A percentile compares a stretch with the other conserved stretches of the same genome.
Evolutionary conservation across 2,329 filamentous ascomycete genomes (phyloP).

Genomic region (Aspergillus luchuensis): DNA sequence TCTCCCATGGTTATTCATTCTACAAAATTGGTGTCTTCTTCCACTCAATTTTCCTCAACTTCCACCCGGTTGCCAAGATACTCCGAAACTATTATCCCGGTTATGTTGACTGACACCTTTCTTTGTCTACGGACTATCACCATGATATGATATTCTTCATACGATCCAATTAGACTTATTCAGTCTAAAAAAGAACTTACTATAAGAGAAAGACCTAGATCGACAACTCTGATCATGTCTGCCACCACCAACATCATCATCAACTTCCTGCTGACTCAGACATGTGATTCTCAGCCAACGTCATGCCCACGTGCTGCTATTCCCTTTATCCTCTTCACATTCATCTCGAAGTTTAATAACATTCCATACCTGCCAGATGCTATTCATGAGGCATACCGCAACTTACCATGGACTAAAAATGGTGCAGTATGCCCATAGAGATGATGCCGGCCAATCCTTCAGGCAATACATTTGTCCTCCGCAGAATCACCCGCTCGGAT

Average conservation of each 20-base stretch:
- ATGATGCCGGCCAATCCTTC: slow-evolving; percentile 1
- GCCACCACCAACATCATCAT: neutral
- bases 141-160: too few species aligned
- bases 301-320: slow-evolving; percentile 7
- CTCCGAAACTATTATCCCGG: too few species aligned
- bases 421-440: neutral
- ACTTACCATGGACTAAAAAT: too few species aligned
- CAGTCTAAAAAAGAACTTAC: neutral
- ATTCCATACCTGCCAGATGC: too few species aligned
- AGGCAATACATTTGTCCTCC: slow-evolving; percentile 14
- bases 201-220: neutral
- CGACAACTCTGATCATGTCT: neutral
- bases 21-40: too few species aligned
- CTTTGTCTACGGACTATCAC: too few species aligned
- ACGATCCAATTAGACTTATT: too few species aligned
- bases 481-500: neutral
- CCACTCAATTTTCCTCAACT: neutral
- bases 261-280: slow-evolving; percentile 11
- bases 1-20: neutral
- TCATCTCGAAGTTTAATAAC: neutral
- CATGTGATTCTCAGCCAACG: slow-evolving; percentile 12
- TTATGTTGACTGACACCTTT: too few species aligned
- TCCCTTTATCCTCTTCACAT: neutral
- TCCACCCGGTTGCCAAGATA: neutral
- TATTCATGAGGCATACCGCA: too few species aligned